phyloP scores from a whole-genome alignment of 2,329 filamentous ascomycete species.

The Talaromyces sp. region DNA sequence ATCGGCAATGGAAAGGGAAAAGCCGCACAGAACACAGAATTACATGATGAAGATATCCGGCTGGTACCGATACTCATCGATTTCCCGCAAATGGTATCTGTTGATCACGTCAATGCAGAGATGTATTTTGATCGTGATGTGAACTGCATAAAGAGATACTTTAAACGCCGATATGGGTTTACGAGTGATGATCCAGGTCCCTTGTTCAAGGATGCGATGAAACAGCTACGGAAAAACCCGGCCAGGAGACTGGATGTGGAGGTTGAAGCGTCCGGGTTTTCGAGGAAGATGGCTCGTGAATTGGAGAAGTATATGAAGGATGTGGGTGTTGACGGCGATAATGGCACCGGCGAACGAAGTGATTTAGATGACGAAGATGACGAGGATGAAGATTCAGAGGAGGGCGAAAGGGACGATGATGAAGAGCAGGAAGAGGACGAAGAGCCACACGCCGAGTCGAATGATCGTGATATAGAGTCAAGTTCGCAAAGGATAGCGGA shows the following conservation, averaged over 20 bases:
- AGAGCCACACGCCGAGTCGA: not conserved
- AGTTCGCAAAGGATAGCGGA: conserved; percentile 31
- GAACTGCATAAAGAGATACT: conserved; percentile 91
- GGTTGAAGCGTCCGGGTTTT: conserved; percentile 90
- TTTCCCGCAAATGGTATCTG: conserved; percentile 97
- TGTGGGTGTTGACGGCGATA: conserved; percentile 56
- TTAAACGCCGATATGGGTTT: conserved; percentile 84
- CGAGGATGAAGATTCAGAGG: conserved; percentile 22
- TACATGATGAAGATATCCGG: conserved; percentile 41
- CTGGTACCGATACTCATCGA: conserved; percentile 86
- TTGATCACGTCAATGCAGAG: conserved; percentile 87
- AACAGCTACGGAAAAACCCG: conserved; percentile 60
- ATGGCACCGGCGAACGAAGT: conserved; percentile 33
- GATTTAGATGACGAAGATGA: conserved; percentile 38
- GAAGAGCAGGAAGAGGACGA: not conserved
- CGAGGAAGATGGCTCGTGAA: conserved; percentile 94
- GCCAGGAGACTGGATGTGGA: conserved; percentile 74
- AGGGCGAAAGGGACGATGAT: conserved; percentile 19
- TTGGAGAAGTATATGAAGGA: conserved; percentile 84
- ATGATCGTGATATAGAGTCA: conserved; percentile 24
- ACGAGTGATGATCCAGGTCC: conserved; percentile 76
- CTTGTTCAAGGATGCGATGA: conserved; percentile 78
- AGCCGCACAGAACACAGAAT: conserved; percentile 32
- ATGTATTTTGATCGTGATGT: conserved; percentile 98
- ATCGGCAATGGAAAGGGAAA: conserved; percentile 35